Evolutionary conservation across 192 early-diverging fungal species (phyloP).

Genomic region (Cetraspora pellucida): DNA sequence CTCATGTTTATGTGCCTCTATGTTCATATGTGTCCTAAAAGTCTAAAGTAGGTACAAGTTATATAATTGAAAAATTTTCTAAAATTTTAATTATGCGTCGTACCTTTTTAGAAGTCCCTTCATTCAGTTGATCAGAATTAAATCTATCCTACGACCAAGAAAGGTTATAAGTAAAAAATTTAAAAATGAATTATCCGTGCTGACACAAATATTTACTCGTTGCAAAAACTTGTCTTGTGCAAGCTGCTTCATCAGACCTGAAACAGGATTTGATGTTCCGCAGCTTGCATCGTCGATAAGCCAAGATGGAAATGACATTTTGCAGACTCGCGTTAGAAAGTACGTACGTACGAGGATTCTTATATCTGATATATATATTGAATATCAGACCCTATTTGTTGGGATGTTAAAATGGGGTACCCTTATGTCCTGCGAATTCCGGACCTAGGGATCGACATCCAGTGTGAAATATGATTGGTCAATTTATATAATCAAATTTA

Average conservation of each 20-base stretch:
- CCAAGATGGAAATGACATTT: constrained; percentile 56
- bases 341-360: no score
- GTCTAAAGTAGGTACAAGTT: background rate
- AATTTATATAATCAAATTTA: no score
- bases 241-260: constrained; percentile 79
- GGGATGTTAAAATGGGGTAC: no score
- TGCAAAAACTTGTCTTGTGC: constrained; percentile 75
- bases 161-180: background rate
- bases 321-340: background rate
- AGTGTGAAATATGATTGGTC: no score
- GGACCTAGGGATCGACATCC: no score
- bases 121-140: background rate
- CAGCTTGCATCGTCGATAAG: constrained; percentile 71
- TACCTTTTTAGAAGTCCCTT: constrained; percentile 34
- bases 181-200: background rate
- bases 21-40: constrained; percentile 19
- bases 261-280: constrained; percentile 77
- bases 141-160: constrained; percentile 10
- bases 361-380: no score
- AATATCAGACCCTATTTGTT: no score
- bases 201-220: constrained; percentile 57
- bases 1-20: background rate
- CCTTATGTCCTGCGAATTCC: no score
- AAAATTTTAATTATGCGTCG: background rate
- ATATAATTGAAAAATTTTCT: background rate